These are phyloP conservation scores for Cryphonectria parasitica DNA, from an alignment of 2,329 filamentous ascomycete genomes.

Conservation along the genomic window DNA sequence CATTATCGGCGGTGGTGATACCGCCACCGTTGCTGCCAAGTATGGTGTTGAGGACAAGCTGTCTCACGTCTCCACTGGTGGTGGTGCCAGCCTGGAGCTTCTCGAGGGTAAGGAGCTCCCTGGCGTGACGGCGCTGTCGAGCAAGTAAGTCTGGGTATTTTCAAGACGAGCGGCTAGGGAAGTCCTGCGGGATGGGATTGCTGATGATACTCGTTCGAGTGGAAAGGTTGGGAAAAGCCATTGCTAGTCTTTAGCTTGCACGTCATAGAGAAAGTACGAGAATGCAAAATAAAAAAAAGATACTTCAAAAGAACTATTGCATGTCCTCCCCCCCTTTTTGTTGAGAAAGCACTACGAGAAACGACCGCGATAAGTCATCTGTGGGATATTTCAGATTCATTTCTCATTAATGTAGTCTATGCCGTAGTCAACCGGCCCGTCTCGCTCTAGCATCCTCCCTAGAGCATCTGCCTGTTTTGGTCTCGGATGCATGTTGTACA, in stretches of 20 bases:
- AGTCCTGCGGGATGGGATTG: background rate
- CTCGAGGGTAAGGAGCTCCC: constrained; percentile 98
- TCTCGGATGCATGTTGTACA: background rate
- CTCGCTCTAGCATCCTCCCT: background rate
- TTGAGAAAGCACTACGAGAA: background rate
- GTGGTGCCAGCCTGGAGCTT: constrained; percentile 92
- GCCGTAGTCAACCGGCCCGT: background rate
- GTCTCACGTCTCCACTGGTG: constrained; percentile 96
- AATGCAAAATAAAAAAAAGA: constrained; percentile 22
- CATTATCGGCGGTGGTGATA: constrained; percentile 98
- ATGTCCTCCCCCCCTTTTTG: background rate
- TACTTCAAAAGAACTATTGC: background rate
- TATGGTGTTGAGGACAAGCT: constrained; percentile 96
- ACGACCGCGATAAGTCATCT: background rate
- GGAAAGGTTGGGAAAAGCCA: constrained; percentile 35
- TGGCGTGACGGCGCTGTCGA: constrained; percentile 88
- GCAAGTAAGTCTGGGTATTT: constrained; percentile 55
- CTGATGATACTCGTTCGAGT: constrained; percentile 34
- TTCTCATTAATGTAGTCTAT: constrained; percentile 22
- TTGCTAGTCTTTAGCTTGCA: constrained; percentile 41
- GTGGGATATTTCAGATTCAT: constrained; percentile 7
- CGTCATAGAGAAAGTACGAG: constrained; percentile 21
- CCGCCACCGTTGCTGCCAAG: constrained; percentile 96
- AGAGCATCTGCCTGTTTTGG: background rate
- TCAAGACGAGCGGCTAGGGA: constrained; percentile 3